A percentile compares a stretch with the other conserved stretches of the same genome.
phyloP scores from a whole-genome alignment of 169 alveolate species.

The Cryptosporidium meleagridis region DNA sequence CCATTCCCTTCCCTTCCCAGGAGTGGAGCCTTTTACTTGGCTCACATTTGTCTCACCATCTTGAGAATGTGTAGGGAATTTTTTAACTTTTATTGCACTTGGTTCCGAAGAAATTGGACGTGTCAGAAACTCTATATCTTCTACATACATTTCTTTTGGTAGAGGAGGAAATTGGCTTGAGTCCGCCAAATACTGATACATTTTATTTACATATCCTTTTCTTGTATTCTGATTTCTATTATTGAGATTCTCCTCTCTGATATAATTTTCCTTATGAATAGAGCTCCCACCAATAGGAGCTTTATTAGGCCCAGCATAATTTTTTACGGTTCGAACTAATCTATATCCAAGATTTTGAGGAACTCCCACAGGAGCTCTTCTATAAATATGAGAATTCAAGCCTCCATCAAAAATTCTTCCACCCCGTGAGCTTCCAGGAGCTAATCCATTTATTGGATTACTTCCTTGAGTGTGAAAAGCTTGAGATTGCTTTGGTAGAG shows the following conservation, averaged over 20 bases:
- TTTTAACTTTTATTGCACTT: not conserved
- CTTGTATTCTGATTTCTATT: not conserved
- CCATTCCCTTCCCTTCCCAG: slow-evolving; percentile 52
- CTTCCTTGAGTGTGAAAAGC: not conserved
- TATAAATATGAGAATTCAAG: not conserved
- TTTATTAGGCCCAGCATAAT: not conserved
- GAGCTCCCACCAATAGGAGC: not conserved
- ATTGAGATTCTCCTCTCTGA: slow-evolving; percentile 16
- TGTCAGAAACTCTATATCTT: slow-evolving; percentile 41
- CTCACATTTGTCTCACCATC: slow-evolving; percentile 48
- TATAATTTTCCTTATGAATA: not conserved
- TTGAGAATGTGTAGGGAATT: not conserved
- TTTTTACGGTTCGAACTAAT: slow-evolving; percentile 10
- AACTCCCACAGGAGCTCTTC: slow-evolving; percentile 1
- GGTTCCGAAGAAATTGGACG: not conserved
- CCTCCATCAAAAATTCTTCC: slow-evolving; percentile 1
- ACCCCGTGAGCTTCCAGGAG: not conserved
- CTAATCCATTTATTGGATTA: slow-evolving; percentile 18
- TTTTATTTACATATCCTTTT: slow-evolving; percentile 42
- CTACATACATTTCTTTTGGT: slow-evolving; percentile 53
- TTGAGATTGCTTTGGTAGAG: slow-evolving; percentile 10
- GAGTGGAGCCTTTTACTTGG: slow-evolving; percentile 3
- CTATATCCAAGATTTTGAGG: slow-evolving; percentile 33
- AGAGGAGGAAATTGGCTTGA: slow-evolving; percentile 69
- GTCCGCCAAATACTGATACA: slow-evolving; percentile 61